A percentile compares a stretch with the other conserved stretches of the same genome.
Conservation (phyloP, 2,329 filamentous ascomycete genomes). For the Ophiocordyceps camponoti-leonardi region DNA sequence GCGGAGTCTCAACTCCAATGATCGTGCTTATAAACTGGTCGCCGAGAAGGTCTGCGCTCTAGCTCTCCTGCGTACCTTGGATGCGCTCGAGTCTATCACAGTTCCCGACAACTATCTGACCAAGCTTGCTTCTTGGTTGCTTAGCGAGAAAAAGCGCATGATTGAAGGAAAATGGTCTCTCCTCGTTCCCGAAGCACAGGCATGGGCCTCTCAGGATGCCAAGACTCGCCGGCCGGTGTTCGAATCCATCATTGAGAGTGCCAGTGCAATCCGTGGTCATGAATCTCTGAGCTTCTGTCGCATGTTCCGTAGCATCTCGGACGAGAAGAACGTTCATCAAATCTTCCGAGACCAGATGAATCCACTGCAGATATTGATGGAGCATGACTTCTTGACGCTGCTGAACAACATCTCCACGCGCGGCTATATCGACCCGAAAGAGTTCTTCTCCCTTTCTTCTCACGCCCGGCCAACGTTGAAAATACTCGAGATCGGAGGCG, state of each 20-base stretch:
- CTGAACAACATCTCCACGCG: not conserved
- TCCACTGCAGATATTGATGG: not conserved
- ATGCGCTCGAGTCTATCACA: not conserved
- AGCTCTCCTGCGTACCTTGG: not conserved
- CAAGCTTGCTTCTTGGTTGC: slow-evolving; percentile 1
- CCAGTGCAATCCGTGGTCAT: no score
- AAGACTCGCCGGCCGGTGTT: not conserved
- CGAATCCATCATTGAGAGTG: not conserved
- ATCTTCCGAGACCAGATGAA: not conserved
- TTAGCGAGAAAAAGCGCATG: slow-evolving; percentile 1
- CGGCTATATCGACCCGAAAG: not conserved
- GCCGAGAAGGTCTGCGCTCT: not conserved
- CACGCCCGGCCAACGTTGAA: slow-evolving; percentile 2
- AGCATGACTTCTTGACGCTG: not conserved
- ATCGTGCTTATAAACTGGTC: not conserved
- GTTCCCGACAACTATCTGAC: not conserved
- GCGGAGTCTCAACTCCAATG: not conserved
- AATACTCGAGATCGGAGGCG: slow-evolving; percentile 16
- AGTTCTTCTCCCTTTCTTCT: not conserved
- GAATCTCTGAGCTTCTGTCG: not conserved
- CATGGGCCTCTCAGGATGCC: not conserved
- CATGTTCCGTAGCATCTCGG: not conserved
- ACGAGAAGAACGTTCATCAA: not conserved
- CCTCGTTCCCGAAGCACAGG: slow-evolving; percentile 1
- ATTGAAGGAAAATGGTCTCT: not conserved